Evolutionary conservation across 257 asterid species (phyloP), one percentile per base, ranked within the genome.

Genomic region (Nicotiana undulata): DNA sequence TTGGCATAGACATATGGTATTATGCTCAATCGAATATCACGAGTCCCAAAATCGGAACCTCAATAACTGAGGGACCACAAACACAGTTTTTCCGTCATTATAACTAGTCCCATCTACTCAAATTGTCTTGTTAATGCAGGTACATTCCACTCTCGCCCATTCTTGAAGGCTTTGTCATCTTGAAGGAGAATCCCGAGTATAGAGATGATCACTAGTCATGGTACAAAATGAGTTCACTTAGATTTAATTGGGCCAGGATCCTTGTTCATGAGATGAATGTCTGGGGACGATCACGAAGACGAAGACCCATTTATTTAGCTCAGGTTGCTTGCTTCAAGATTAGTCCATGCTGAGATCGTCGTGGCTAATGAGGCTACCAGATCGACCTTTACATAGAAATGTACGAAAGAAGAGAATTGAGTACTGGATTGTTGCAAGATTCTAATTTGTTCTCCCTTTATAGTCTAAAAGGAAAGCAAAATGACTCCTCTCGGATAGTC

Each of bases 161-260:
- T 81, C 97, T 96, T 1, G 99, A 96, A 85, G 99, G 99, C 72
- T 96, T 96, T 34, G 98, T 96, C 72, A 96, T 96, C 87, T 83
- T 96, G 61, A 94, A 90, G 67, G 94, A 91, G 92, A 94, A 96
- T 79, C 99, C 99, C 0, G 97, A 92, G 2, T 94, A 91, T 75
- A 91, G 82, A 56, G 98, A 94, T 11, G 98, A 92, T 67, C 13
- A 79, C 28, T 49, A 79, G 72, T 46, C 26, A 44, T 44, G 77
- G 59, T 72, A 72, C 12, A 22, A 72, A 22, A 22, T 46, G 60
- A 13, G 37, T 46, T 46, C 60, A 46, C 40, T 72, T 7, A 72
- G 78, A 70, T 40, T 6, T 44, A 44, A 70, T 11, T 22, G 58
- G 29, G 20, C 34, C 13, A 70, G 58, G 34, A 15, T 24, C 46